Evolutionary conservation across 495 filamentous ascomycete genomes (phyloP), one percentile per base, ranked within the genome.

Genomic region (Bathelium albidoporum): DNA sequence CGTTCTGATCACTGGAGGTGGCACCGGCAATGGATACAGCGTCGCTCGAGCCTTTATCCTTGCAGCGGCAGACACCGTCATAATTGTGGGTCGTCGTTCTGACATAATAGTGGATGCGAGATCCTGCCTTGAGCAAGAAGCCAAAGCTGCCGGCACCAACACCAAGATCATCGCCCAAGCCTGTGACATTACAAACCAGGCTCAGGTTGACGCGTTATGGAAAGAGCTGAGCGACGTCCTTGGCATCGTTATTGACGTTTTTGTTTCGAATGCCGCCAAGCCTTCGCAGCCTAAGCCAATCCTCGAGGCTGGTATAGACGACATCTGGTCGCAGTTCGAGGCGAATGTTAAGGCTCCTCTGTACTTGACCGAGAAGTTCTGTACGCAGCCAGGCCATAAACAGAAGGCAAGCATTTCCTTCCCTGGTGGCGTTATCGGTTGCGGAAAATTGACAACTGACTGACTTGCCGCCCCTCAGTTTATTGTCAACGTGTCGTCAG

Each of bases 51-150:
- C 64, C 18, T 66, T 62, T 52, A 34, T 62, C 31, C 32, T 29
- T 22, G 64, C 64, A 2, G 64, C 59, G 45, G 64, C 64, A 43
- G 59, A 62, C 44, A 60, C 60, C 26, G 60, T 66, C 14, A 60
- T 52, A 5, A 66, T 66, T 31, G 32, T 66, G 22, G 64, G 64
- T 20, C 59, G 64, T 11, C 59, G 64, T n/a, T 28, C 18, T 36
- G 29, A 66, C 14, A 24, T 62, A 18, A 49, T 66, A 16, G 9
- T n/a, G 24, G 64, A 62, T 24, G 53, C 60, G 5, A 62, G 43
- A 43, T 26, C 11, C 31, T 49, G 59, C 12, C 49, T 66, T 31
- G 64, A 66, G 64, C 20, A 32, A n/a, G 58, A n/a, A n/a, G 31
- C 58, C 36, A 43, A 22, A 22, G 31, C 18, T 2, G 20, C 29